A percentile compares a stretch with the other conserved stretches of the same genome.
phyloP scores from a whole-genome alignment of 2,329 filamentous ascomycete species.

The Achaetomium macrosporum region DNA sequence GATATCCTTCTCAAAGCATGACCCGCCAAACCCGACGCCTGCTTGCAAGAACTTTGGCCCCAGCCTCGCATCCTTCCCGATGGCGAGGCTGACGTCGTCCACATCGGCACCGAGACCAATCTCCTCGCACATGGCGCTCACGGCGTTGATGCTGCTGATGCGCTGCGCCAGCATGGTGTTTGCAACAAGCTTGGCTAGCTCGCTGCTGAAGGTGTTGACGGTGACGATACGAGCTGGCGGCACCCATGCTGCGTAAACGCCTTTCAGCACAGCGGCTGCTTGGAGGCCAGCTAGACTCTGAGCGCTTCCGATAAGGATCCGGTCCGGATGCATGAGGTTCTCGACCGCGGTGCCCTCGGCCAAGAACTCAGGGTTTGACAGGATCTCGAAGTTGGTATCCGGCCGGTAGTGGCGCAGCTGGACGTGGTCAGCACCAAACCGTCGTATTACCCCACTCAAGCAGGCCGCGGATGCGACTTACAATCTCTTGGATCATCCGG shows the following conservation, averaged over 20 bases:
- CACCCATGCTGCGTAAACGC: constrained; percentile 54
- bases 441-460: neutral
- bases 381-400: constrained; percentile 48
- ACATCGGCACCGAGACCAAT: constrained; percentile 35
- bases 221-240: constrained; percentile 47
- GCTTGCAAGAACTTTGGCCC: constrained; percentile 53
- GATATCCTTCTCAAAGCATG: constrained; percentile 60
- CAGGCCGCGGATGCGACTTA: constrained; percentile 33
- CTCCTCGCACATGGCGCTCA: constrained; percentile 56
- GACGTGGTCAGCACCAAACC: constrained; percentile 1
- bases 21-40: constrained; percentile 57
- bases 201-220: constrained; percentile 55
- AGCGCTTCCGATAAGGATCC: constrained; percentile 55
- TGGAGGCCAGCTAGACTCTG: constrained; percentile 39
- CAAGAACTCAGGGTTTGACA: constrained; percentile 60
- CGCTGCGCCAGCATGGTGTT: constrained; percentile 60
- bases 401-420: constrained; percentile 34
- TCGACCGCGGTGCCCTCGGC: constrained; percentile 56
- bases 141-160: constrained; percentile 58
- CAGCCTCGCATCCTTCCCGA: constrained; percentile 52
- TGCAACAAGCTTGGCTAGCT: constrained; percentile 56
- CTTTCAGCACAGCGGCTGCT: constrained; percentile 45
- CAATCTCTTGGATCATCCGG: constrained; percentile 49
- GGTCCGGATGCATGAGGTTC: constrained; percentile 51
- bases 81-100: constrained; percentile 48